Base-by-base conservation (phyloP, 2,329 filamentous ascomycete genomes). In the Clarireedia sp. region DNA sequence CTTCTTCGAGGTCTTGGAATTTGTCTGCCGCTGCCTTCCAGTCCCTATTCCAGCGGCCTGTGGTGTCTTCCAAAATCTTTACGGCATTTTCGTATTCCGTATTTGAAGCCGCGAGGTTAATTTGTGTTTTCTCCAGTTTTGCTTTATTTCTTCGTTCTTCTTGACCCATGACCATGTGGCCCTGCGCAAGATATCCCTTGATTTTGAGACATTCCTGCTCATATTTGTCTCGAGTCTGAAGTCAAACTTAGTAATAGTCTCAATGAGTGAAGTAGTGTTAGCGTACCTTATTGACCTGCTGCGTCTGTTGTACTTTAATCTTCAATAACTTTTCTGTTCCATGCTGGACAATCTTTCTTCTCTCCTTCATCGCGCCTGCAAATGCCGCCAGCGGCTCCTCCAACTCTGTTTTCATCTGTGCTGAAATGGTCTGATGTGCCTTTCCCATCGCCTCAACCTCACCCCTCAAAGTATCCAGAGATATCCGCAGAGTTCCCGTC, bases 91-190 rank as follows among this genome's bases (percentile, higher is more conserved):
- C 92, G 69, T 99, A 99, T 66, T 97, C 94, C 45, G 83, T 85
- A 72, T 95, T 97, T 58, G 91, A 91, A 7, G 85, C 85, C 0
- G 91, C 91, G 57, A 99, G 80, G 66, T 91, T 95, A 65, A 96
- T 94, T 70, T 99, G 94, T 1, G 94, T 97, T 79, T 99, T 99
- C 72, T 99, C 94, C 44, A 99, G 80, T 73, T 96, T 97, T 21
- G 92, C 91, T 74, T 99, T 99, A 72, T 99, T 99, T 74, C 96
- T 96, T 26, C 94, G 84, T 75, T 99, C 94, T 70, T 99, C 94
- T 66, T 99, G 94, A 14, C 94, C 94, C 94, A 99, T 99, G 56
- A 99, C 94, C 94, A 99, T 99, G 70, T 99, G 95, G 9, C 94
- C 94, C 72, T 99, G 94, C 3, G 95, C 94, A 4, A 99, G 82